Evolutionary conservation across 2,329 filamentous ascomycete species (phyloP), one percentile per base, ranked within the genome.

Genomic region (Biscogniauxia mediterranea): DNA sequence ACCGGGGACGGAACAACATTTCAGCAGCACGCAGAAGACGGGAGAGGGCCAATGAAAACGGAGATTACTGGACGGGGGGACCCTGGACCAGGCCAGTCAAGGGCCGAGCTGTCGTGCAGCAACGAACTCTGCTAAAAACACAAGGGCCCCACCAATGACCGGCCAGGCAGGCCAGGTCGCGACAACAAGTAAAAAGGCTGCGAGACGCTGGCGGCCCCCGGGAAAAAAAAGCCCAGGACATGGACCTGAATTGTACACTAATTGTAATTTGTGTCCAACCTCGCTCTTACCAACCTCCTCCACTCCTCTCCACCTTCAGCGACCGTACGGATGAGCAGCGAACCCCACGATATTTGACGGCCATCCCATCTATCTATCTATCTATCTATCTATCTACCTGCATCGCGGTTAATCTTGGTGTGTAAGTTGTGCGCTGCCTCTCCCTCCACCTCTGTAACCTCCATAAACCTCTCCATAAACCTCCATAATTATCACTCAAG

Each of bases 41-140:
- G 51, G 19, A 52, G 19, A 52, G 23, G 25, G 52, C 52, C 23
- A 54, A 54, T 54, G 3, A 28, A 23, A n/a, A n/a, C 17, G 19
- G 62, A 63, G 54, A 54, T 57, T 15, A 21, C 32, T n/a, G 19
- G 17, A 38, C 55, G 11, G 28, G 50, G 49, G 52, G 51, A 25
- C 13, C 32, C 28, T 46, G 52, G 28, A 57, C 52, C 51, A 53
- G 8, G 8, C 54, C 8, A 46, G 17, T 42, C 19, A 56, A 60
- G 63, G 51, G 55, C 65, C 38, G 55, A 66, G 68, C 68, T 71
- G 69, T 71, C 68, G 63, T 69, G 68, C 68, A 66, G 68, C 63
- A 69, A 70, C 63, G 52, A 57, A 5, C 38, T 57, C 58, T 57
- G 59, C 55, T 57, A 65, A 68, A 64, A 64, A 67, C 57, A 65